Conservation (phyloP, 371 early-diverging fungal genomes). For the Cladochytrium tenue region DNA sequence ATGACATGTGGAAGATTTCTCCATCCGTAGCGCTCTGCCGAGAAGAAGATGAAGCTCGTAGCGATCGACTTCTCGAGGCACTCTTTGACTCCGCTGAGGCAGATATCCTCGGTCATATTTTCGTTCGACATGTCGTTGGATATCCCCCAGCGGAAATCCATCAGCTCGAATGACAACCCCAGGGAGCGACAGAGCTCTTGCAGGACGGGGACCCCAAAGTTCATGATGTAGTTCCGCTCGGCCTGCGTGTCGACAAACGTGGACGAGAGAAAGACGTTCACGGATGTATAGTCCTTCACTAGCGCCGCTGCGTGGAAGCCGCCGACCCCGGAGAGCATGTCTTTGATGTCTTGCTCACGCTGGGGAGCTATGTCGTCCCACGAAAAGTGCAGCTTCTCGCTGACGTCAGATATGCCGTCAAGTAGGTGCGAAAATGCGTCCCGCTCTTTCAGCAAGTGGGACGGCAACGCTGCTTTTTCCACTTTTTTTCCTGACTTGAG, state of each 20-base stretch:
- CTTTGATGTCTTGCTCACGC: background rate
- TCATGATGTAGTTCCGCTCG: background rate
- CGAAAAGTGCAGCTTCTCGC: background rate
- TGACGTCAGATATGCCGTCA: background rate
- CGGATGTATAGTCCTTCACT: background rate
- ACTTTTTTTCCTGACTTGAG: no score
- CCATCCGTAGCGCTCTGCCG: background rate
- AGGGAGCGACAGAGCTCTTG: background rate
- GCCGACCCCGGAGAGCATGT: background rate
- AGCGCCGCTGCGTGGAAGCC: background rate
- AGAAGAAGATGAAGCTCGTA: background rate
- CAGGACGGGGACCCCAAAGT: background rate
- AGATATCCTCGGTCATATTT: background rate
- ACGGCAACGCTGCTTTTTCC: background rate
- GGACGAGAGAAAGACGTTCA: background rate
- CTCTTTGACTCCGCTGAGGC: background rate
- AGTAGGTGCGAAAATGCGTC: background rate
- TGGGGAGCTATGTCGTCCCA: background rate
- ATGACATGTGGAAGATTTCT: background rate
- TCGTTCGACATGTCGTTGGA: background rate
- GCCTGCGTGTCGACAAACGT: background rate
- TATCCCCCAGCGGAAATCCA: background rate
- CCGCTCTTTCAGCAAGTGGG: no score
- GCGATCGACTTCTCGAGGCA: background rate
- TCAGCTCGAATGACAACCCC: background rate